Conservation (phyloP, 257 asterid genomes). For the Phtheirospermum japonicum region DNA sequence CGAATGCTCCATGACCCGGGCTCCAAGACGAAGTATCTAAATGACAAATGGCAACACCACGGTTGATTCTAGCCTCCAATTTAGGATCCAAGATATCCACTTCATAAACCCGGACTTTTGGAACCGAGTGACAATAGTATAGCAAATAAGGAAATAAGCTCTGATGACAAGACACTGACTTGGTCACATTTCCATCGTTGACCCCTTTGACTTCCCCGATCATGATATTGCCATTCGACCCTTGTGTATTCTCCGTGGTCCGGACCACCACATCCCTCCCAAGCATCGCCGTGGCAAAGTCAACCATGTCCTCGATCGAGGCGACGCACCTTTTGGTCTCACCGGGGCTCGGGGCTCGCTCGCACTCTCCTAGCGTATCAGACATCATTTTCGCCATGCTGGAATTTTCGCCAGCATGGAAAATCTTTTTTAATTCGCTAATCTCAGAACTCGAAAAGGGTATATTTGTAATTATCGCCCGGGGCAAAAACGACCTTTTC, state of each 20-base stretch:
- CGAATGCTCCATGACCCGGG: constrained; percentile 71
- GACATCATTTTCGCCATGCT: constrained; percentile 40
- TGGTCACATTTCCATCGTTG: constrained; percentile 59
- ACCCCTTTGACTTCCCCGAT: constrained; percentile 50
- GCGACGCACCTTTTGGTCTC: constrained; percentile 71
- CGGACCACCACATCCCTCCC: constrained; percentile 57
- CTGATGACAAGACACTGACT: constrained; percentile 86
- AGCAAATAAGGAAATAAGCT: constrained; percentile 73
- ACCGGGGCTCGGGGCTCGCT: constrained; percentile 60
- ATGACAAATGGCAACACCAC: constrained; percentile 82
- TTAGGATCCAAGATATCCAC: constrained; percentile 64
- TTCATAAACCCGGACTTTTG: constrained; percentile 70
- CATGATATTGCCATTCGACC: constrained; percentile 46
- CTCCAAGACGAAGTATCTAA: constrained; percentile 84
- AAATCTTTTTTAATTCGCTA: too few species aligned
- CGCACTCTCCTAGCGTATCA: constrained; percentile 53
- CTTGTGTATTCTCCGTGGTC: constrained; percentile 49
- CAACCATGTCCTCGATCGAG: constrained; percentile 85
- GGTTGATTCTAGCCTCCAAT: constrained; percentile 51
- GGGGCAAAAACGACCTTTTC: constrained; percentile 78
- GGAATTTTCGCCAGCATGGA: constrained; percentile 48
- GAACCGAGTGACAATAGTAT: constrained; percentile 85
- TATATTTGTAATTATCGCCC: constrained; percentile 47
- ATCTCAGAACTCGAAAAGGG: too few species aligned
- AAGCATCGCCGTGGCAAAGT: constrained; percentile 56